Evolutionary conservation across 2,329 filamentous ascomycete species (phyloP), one percentile per base, ranked within the genome.

Genomic region (Aspergillus pseudoglaucus): DNA sequence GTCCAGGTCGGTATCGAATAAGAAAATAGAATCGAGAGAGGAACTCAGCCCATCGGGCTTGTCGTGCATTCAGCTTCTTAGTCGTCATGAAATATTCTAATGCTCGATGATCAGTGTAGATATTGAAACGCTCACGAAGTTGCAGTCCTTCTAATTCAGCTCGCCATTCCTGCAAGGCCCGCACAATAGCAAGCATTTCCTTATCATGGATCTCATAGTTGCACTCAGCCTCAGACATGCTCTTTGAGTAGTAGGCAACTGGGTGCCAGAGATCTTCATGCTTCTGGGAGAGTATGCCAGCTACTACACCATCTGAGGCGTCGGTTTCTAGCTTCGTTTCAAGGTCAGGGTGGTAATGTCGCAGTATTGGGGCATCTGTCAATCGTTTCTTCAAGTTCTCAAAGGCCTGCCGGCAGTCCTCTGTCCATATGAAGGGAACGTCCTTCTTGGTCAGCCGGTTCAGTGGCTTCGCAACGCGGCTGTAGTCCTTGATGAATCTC

Each of bases 191-290:
- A 4, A 38, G 35, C 35, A 38, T 38, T 6, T 38, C 17, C 17
- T 38, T 38, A 44, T 66, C 50, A 45, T 65, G 51, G 10, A 61
- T 62, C 18, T 61, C 46, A 40, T 65, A 64, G 44, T 59, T 56
- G 30, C 32, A 53, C 49, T 65, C 48, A 1, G 46, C 33, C 5
- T 43, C 27, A 1, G 27, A 46, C 23, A 58, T 47, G 39, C 55
- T 63, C 37, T 55, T 51, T 3, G 50, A 62, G 20, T 50, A 63
- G 45, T 51, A 63, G 14, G 47, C 47, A 32, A 56, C 44, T 37
- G 54, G 57, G 41, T 56, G 55, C 44, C 59, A 51, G 42, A 42
- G 38, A 22, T 48, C 40, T 20, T 52, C 49, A n/a, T 27, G 17
- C 5, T 10, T 4, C 42, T 60, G 48, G 35, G 54, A 61, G 2